phyloP scores from a whole-genome alignment of 495 filamentous ascomycete species.

The Penicillium angulare region DNA sequence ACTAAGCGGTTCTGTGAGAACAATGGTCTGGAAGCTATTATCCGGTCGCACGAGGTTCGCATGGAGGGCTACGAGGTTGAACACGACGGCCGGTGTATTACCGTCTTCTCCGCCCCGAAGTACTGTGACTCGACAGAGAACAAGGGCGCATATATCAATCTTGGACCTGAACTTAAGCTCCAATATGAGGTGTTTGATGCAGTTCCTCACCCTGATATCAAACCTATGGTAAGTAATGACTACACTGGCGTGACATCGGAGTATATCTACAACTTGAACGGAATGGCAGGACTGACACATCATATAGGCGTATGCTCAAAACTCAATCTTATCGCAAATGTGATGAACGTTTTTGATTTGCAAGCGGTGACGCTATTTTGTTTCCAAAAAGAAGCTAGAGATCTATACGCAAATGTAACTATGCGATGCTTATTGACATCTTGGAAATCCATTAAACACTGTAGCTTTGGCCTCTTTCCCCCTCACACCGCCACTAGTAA shows the following conservation, averaged over 20 bases:
- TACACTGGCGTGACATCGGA: background rate
- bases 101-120: conserved; percentile 97
- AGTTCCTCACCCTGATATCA: conserved; percentile 91
- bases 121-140: conserved; percentile 99
- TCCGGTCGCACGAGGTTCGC: conserved; percentile 94
- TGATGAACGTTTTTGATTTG: conserved; percentile 32
- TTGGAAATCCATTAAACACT: background rate
- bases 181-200: conserved; percentile 91
- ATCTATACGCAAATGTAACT: conserved; percentile 12
- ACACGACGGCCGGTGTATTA: conserved; percentile 94
- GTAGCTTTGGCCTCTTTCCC: conserved; percentile 1
- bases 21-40: conserved; percentile 92
- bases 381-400: conserved; percentile 16
- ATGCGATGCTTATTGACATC: background rate
- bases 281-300: conserved; percentile 25
- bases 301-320: conserved; percentile 74
- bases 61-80: conserved; percentile 99
- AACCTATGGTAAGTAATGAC: conserved; percentile 75
- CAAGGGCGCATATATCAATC: conserved; percentile 98
- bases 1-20: conserved; percentile 96
- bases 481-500: too few species aligned
- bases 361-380: conserved; percentile 22
- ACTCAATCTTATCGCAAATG: conserved; percentile 70
- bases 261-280: background rate
- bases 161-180: conserved; percentile 88